These are phyloP conservation scores for Ganoderma lucidum DNA, from an alignment of 1,284 basidiomycete species.

Conservation along the genomic window DNA sequence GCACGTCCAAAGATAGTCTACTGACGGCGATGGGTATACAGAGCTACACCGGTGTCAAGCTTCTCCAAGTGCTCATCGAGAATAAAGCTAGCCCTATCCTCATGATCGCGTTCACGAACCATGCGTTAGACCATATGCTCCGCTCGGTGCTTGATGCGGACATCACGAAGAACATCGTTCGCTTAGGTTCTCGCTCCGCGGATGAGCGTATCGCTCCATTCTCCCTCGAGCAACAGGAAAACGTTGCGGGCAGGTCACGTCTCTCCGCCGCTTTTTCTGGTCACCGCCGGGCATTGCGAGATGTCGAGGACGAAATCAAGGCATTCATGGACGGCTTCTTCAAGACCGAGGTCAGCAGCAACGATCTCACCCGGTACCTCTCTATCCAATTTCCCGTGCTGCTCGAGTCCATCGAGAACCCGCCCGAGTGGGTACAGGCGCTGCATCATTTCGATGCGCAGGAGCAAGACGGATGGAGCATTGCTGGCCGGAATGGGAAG, in stretches of 20 bases:
- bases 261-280: conserved; percentile 45
- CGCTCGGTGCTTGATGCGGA: conserved; percentile 63
- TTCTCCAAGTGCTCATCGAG: conserved; percentile 66
- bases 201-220: conserved; percentile 66
- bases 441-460: conserved; percentile 15
- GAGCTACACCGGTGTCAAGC: conserved; percentile 73
- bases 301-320: conserved; percentile 53
- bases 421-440: conserved; percentile 52
- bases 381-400: conserved; percentile 52
- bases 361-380: conserved; percentile 51
- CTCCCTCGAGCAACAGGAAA: conserved; percentile 65
- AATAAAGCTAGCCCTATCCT: conserved; percentile 63
- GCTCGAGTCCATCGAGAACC: conserved; percentile 44
- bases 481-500: conserved; percentile 30
- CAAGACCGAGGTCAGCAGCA: conserved; percentile 46
- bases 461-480: conserved; percentile 34
- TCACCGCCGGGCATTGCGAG: conserved; percentile 52
- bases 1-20: not conserved
- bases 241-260: conserved; percentile 49
- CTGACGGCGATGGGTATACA: conserved; percentile 34
- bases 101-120: conserved; percentile 79
- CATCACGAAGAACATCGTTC: conserved; percentile 69
- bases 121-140: conserved; percentile 78
- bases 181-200: conserved; percentile 66
- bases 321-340: conserved; percentile 53